Percentiles rank a stretch among this genome's conserved stretches.
These are phyloP conservation scores for Metschnikowia bowlesiae DNA, from an alignment of 805 yeast species.

Conservation along the genomic window DNA sequence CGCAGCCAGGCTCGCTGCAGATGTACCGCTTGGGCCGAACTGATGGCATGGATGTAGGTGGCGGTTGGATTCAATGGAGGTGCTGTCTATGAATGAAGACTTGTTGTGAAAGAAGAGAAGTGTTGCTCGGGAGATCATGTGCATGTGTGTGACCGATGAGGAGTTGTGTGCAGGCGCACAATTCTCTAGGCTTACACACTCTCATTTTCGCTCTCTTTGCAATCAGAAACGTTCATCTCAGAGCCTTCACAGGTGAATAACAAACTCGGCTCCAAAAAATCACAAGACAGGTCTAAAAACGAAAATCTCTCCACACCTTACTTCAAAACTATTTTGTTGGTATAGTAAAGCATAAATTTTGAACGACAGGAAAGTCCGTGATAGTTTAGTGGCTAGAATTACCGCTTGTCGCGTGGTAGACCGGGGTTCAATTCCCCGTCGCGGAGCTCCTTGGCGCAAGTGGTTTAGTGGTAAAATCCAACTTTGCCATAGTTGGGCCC, in stretches of 20 bases:
- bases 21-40: constrained; percentile 53
- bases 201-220: background rate
- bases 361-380: constrained; percentile 10
- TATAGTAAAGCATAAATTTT: background rate
- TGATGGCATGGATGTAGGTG: constrained; percentile 4
- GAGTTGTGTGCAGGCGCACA: background rate
- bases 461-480: constrained; percentile 21
- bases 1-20: constrained; percentile 66
- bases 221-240: background rate
- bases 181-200: background rate
- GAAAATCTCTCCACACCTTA: too few relatives aligned
- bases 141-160: background rate
- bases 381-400: constrained; percentile 21
- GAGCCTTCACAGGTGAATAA: too few relatives aligned
- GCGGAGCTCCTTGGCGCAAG: constrained; percentile 18
- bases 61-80: too few relatives aligned
- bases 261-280: background rate
- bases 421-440: constrained; percentile 23
- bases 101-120: background rate
- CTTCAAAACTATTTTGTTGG: too few relatives aligned
- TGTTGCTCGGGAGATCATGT: background rate
- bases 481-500: constrained; percentile 22
- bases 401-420: constrained; percentile 22
- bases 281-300: background rate
- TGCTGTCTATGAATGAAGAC: too few relatives aligned